Percentiles rank a stretch among this genome's conserved stretches.
phyloP scores from a whole-genome alignment of 1,139 yeast genomes.

The Protomyces macrosporus region DNA sequence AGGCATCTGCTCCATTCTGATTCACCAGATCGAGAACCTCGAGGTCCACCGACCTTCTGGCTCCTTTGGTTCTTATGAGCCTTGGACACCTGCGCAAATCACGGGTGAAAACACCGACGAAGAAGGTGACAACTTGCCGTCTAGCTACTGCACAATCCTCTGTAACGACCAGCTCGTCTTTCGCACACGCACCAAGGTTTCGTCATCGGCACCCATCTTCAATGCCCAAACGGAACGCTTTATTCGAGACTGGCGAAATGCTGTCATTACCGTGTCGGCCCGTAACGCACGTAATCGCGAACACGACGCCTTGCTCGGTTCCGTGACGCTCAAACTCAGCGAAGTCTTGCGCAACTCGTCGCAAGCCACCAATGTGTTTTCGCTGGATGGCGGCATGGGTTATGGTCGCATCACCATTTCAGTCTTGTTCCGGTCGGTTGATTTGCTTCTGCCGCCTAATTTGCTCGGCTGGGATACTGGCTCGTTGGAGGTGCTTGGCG shows the following conservation, averaged over 20 bases:
- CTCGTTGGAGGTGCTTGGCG: conserved; percentile 17
- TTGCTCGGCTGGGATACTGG: conserved; percentile 28
- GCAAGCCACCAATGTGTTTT: conserved; percentile 20
- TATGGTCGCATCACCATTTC: conserved; percentile 26
- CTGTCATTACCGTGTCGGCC: conserved; percentile 21
- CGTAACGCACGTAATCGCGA: conserved; percentile 24
- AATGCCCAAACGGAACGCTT: conserved; percentile 27
- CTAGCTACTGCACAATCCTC: conserved; percentile 24
- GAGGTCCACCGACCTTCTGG: conserved; percentile 24
- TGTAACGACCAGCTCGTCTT: conserved; percentile 24
- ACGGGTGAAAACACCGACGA: conserved; percentile 25
- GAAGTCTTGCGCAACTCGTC: conserved; percentile 24
- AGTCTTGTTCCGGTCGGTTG: conserved; percentile 23
- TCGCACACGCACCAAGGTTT: conserved; percentile 25
- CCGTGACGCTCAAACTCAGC: conserved; percentile 22
- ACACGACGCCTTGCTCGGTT: conserved; percentile 26
- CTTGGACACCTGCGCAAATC: conserved; percentile 24
- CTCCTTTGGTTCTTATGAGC: conserved; percentile 24
- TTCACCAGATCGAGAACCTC: conserved; percentile 26
- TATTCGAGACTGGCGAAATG: conserved; percentile 26
- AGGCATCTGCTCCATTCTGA: conserved; percentile 18
- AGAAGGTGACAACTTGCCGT: conserved; percentile 25
- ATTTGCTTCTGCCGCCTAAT: conserved; percentile 19
- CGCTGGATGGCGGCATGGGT: conserved; percentile 28
- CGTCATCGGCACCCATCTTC: conserved; percentile 24